A percentile compares a stretch with the other conserved stretches of the same genome.
Conservation (phyloP, 2,329 filamentous ascomycete species). For the Penicillium sp. region DNA sequence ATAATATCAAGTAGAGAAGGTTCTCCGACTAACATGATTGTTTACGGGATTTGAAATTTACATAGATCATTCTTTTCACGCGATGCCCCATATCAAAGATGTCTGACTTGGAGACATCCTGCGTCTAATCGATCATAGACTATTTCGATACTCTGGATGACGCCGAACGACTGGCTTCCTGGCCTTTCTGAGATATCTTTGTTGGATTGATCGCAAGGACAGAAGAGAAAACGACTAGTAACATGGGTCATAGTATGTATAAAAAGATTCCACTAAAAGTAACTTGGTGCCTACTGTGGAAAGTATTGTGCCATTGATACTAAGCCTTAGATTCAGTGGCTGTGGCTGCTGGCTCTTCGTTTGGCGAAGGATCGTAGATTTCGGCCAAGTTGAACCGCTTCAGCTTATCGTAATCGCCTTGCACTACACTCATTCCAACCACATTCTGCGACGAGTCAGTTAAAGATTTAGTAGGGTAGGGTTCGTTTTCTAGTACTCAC, state of each 20-base stretch:
- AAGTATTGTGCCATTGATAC: neutral
- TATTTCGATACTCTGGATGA: neutral
- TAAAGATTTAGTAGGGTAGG: neutral
- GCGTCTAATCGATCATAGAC: neutral
- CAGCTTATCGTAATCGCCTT: conserved; percentile 57
- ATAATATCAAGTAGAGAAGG: neutral
- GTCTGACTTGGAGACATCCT: neutral
- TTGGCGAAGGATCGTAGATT: conserved; percentile 53
- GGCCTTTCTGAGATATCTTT: neutral
- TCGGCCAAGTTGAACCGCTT: conserved; percentile 64
- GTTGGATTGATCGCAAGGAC: neutral
- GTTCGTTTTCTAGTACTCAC: conserved; percentile 39
- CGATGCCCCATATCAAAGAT: neutral
- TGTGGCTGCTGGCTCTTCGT: conserved; percentile 3
- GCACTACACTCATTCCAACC: conserved; percentile 63
- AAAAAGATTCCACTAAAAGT: neutral
- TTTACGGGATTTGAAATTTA: neutral
- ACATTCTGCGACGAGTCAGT: conserved; percentile 51
- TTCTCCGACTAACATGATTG: neutral
- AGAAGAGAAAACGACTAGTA: neutral
- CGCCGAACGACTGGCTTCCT: neutral
- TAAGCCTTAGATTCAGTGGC: conserved; percentile 2
- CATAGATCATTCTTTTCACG: neutral
- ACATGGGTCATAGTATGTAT: neutral
- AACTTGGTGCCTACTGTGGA: too few species aligned